A percentile compares a stretch with the other conserved stretches of the same genome.
These are phyloP conservation scores for Diutina mesorugosa DNA, from an alignment of 1,139 yeast species.

Conservation along the genomic window DNA sequence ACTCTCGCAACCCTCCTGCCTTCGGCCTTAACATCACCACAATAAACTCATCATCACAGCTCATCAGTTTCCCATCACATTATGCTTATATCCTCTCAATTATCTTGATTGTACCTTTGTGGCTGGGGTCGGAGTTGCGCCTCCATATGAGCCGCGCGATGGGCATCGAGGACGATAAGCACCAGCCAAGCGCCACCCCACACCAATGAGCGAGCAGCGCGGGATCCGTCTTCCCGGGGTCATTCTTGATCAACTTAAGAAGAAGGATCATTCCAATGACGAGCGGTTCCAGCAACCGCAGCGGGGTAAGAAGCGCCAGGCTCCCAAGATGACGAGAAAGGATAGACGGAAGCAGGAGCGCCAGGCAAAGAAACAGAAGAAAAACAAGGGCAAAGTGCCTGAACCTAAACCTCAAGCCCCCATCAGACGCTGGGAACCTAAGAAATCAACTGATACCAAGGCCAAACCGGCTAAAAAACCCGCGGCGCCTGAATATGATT, in stretches of 20 bases:
- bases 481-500: neutral
- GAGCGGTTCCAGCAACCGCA: conserved; percentile 6
- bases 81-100: neutral
- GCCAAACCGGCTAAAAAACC: neutral
- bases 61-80: neutral
- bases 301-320: conserved; percentile 18
- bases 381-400: conserved; percentile 4
- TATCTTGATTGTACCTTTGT: neutral
- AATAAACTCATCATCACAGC: neutral
- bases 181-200: neutral
- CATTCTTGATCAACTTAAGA: conserved; percentile 50
- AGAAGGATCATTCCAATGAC: conserved; percentile 17
- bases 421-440: neutral
- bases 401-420: neutral
- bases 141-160: neutral
- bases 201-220: conserved; percentile 9
- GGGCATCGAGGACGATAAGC: neutral
- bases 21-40: too few relatives aligned
- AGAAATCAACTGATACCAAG: neutral
- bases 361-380: conserved; percentile 33
- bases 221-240: conserved; percentile 52
- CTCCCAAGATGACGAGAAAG: conserved; percentile 28
- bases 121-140: neutral
- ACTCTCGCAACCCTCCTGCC: too few relatives aligned
- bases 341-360: conserved; percentile 48